Base-by-base conservation (phyloP, 179 eudicot species). In the Spergularia azorica region DNA sequence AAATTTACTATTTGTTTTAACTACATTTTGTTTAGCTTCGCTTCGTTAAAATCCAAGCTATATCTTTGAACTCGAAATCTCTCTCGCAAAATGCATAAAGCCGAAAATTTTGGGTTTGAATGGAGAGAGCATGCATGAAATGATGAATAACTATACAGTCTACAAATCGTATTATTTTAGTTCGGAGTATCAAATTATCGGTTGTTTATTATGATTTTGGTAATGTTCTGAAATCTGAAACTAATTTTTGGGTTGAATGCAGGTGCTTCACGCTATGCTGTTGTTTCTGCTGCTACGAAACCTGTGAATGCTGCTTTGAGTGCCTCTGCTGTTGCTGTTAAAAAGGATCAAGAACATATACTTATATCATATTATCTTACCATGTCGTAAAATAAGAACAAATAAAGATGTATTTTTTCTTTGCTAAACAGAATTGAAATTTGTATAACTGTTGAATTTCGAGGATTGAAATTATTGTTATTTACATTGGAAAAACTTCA, bases 281-380 rank as follows among this genome's bases (percentile, higher is more conserved):
- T 64, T 82, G 84, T 71, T 82, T 78, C 21, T 82, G 84, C 79
- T 82, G 84, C 76, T 82, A 74, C 14, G 84, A 82, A 64, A 73
- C 79, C 71, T 82, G 84, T 10, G 84, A 82, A 72, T 78, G 82
- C 70, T 74, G 76, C 79, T 72, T 82, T 6, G 84, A 82, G 2
- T 64, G 79, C 15, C 63, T 82, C 71, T 82, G 85, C 32, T 82
- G 85, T 56, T 82, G 85, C 77, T 82, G 77, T 32, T 77, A 32
- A 71, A 52, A 55, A 7, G 15, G 63, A 32, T 70, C 16, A 18
- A 64, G 73, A 60, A 60, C 5, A 16, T 55, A 57, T 8, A 62
- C 15, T 36, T 36, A 36, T 36, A 3, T 36, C 39, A 36, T 36
- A 20, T 38, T 54, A 13, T 11, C 56, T 9, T 4, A 61, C 9